Evolutionary conservation across 2,329 filamentous ascomycete species (phyloP).

Genomic region (Beauveria brongniartii): DNA sequence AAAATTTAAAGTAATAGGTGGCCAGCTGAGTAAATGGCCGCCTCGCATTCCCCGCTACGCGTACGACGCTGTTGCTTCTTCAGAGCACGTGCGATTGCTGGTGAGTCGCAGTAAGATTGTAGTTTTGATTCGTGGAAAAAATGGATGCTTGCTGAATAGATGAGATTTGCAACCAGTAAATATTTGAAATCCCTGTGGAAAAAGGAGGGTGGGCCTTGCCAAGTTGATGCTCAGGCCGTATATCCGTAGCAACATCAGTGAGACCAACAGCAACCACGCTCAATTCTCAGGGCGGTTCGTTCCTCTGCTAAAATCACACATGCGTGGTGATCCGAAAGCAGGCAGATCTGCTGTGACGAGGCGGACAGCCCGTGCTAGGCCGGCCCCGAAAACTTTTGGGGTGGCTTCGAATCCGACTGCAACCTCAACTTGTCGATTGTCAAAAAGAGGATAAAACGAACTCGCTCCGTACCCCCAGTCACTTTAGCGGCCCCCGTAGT

Average conservation of each 20-base stretch:
- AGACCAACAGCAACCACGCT: not conserved
- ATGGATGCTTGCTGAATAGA: not conserved
- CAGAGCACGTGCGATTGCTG: not conserved
- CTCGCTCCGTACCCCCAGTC: slow-evolving; percentile 6
- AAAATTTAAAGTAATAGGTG: not conserved
- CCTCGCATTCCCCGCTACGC: not conserved
- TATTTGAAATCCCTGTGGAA: not conserved
- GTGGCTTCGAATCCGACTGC: too few species aligned
- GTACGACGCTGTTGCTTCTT: not conserved
- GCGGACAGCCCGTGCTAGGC: not conserved
- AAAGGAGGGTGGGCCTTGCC: not conserved
- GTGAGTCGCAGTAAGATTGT: not conserved
- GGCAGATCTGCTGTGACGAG: not conserved
- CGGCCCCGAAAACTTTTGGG: too few species aligned
- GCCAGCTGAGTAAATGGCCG: not conserved
- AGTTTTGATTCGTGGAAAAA: not conserved
- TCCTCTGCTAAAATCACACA: not conserved
- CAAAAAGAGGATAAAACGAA: not conserved
- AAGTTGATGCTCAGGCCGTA: not conserved
- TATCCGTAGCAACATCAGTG: not conserved
- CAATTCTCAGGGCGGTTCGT: not conserved
- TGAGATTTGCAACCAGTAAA: not conserved
- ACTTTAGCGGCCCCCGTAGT: slow-evolving; percentile 3
- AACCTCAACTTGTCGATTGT: too few species aligned
- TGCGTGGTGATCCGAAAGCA: not conserved